phyloP scores from a whole-genome alignment of 2,329 filamentous ascomycete species.

The Arachnomyces sp. region DNA sequence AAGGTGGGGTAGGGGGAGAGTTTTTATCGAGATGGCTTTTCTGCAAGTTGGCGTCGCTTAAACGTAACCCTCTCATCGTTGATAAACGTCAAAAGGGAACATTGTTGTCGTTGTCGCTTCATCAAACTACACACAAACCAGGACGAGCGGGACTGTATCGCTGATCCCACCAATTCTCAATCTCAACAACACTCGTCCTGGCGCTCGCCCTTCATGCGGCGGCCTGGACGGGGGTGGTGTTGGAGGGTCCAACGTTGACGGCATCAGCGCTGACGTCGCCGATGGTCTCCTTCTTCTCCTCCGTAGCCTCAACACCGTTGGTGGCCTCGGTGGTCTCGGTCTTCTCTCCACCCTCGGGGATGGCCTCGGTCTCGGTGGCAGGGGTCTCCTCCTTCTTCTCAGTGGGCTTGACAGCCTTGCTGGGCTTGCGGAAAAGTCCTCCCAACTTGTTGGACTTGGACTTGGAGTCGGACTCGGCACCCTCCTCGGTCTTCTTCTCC shows the following conservation, averaged over 20 bases:
- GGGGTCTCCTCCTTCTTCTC: constrained; percentile 29
- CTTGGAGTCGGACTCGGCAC: constrained; percentile 39
- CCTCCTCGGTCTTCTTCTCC: constrained; percentile 43
- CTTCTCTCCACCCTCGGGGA: constrained; percentile 22
- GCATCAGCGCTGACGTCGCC: constrained; percentile 26
- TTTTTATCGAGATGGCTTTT: too few relatives aligned
- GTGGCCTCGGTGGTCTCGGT: constrained; percentile 15
- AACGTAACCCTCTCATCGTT: constrained; percentile 7
- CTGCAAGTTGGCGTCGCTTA: constrained; percentile 19
- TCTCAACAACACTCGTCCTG: constrained; percentile 28
- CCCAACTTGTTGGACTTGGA: constrained; percentile 37
- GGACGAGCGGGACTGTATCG: constrained; percentile 22
- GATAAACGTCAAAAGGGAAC: constrained; percentile 6
- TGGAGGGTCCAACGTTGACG: constrained; percentile 21
- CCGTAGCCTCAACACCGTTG: constrained; percentile 19
- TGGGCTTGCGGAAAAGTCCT: constrained; percentile 41
- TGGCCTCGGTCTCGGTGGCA: constrained; percentile 18
- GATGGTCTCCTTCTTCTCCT: constrained; percentile 9
- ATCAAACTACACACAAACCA: constrained; percentile 17
- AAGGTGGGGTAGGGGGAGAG: too few relatives aligned
- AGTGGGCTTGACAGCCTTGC: constrained; percentile 39
- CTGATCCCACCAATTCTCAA: constrained; percentile 35
- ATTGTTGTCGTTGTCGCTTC: too few relatives aligned
- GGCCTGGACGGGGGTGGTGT: constrained; percentile 32
- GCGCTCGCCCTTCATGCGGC: constrained; percentile 32